Conservation (phyloP, 331 rosid species). For the Rhamnella rubrinervis region DNA sequence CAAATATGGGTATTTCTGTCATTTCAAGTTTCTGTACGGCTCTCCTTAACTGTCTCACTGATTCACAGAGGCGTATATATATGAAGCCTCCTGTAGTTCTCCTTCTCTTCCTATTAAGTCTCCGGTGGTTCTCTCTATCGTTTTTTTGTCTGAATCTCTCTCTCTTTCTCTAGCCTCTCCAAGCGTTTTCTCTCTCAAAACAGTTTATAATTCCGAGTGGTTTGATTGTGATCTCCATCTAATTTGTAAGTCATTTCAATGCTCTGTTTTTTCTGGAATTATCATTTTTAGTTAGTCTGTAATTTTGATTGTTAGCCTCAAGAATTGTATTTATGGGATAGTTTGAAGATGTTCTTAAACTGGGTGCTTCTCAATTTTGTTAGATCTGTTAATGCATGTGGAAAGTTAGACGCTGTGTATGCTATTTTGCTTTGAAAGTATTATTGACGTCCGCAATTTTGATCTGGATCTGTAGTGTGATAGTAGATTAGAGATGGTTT, state of each 20-base stretch:
- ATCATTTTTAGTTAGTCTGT: background rate
- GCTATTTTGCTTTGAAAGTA: background rate
- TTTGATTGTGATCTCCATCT: slow-evolving; percentile 25
- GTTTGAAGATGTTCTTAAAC: slow-evolving; percentile 4
- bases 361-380: background rate
- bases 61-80: slow-evolving; percentile 20
- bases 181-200: slow-evolving; percentile 4
- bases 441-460: background rate
- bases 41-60: slow-evolving; percentile 39
- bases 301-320: background rate
- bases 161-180: background rate
- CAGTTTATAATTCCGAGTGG: background rate
- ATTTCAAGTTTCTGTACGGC: slow-evolving; percentile 2
- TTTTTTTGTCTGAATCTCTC: slow-evolving; percentile 12
- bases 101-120: slow-evolving; percentile 17
- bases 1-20: slow-evolving; percentile 17
- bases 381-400: slow-evolving; percentile 23
- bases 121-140: background rate
- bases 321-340: background rate
- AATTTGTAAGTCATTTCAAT: slow-evolving; percentile 41
- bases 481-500: background rate
- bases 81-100: slow-evolving; percentile 13
- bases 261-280: slow-evolving; percentile 13
- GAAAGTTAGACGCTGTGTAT: background rate
- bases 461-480: slow-evolving; percentile 19